phyloP scores from a whole-genome alignment of 345 rosid genomes.

The Capsella bursapastoris region DNA sequence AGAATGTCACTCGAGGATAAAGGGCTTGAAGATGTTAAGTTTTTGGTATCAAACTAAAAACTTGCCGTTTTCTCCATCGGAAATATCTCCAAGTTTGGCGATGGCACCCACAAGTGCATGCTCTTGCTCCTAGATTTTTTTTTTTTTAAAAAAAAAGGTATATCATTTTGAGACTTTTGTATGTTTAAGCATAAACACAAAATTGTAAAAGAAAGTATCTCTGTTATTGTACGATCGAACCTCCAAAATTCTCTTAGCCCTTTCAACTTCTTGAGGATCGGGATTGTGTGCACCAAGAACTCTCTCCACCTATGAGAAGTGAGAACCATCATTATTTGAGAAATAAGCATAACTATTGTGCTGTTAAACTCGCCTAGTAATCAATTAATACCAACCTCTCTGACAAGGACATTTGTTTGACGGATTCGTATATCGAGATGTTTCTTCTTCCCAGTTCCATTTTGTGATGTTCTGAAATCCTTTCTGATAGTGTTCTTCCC shows the following conservation, averaged over 20 bases:
- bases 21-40: constrained; percentile 18
- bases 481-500: constrained; percentile 67
- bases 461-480: constrained; percentile 67
- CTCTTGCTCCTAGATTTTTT: constrained; percentile 71
- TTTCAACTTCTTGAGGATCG: constrained; percentile 79
- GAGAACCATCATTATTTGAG: constrained; percentile 24
- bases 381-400: constrained; percentile 59
- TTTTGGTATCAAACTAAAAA: constrained; percentile 12
- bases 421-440: constrained; percentile 67
- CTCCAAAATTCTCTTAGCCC: constrained; percentile 78
- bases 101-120: constrained; percentile 76
- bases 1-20: neutral
- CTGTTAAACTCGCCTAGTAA: neutral
- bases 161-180: neutral
- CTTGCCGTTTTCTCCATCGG: constrained; percentile 77
- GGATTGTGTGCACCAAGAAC: constrained; percentile 66
- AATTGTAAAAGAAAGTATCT: constrained; percentile 3
- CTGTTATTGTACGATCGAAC: constrained; percentile 48
- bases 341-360: neutral
- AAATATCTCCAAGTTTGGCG: constrained; percentile 69
- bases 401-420: constrained; percentile 69
- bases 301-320: constrained; percentile 72
- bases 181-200: constrained; percentile 3
- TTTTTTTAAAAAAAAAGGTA: neutral
- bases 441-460: constrained; percentile 80